Base-by-base conservation (phyloP, 1,284 basidiomycete species). In the Trametes sp. region DNA sequence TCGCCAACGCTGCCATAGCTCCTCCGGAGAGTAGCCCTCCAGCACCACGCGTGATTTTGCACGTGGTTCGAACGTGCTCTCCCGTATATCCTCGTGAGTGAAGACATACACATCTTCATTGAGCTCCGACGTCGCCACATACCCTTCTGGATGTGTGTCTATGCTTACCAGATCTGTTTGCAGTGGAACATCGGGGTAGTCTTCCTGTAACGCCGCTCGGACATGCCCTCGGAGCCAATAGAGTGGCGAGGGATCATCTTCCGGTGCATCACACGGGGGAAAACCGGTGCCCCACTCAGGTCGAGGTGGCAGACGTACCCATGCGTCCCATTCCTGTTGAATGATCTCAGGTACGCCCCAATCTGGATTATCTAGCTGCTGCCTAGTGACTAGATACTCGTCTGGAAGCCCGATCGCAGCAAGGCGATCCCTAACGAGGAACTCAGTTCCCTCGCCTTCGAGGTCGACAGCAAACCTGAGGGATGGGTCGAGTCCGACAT, bases 391-490 rank as follows among this genome's bases (percentile, higher is more conserved):
- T 11, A 54, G 3, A 21, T 52, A 51, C 31, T 31, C 35, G 10
- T 38, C 49, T n/a, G 57, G 33, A 10, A 49, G 33, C 31, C 26
- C 46, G 46, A 33, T 42, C 35, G 35, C 41, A 21, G 56, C 23
- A 78, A 80, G 56, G 33, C 60, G 13, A 54, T 57, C 38, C 41
- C 62, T 21, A 52, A 63, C 28, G 59, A 56, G 55, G 56, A 53
- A 38, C 42, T 38, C 2, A 35, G 52, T 28, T 49, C 57, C 51
- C 45, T 56, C 28, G 44, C 54, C 21, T 44, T 56, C 5, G 19
- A 31, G 9, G 28, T 46, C 41, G 9, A 41, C 53, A 14, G 41
- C 53, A 26, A 54, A 42, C 16, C 36, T 21, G 10, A 46, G 42
- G 4, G 11, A 21, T 8, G 38, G 29, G 16, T 24, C 28, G 26